A percentile compares a stretch with the other conserved stretches of the same genome.
Conservation (phyloP, 176 grass and related monocot genomes). For the Tillandsia leiboldiana region DNA sequence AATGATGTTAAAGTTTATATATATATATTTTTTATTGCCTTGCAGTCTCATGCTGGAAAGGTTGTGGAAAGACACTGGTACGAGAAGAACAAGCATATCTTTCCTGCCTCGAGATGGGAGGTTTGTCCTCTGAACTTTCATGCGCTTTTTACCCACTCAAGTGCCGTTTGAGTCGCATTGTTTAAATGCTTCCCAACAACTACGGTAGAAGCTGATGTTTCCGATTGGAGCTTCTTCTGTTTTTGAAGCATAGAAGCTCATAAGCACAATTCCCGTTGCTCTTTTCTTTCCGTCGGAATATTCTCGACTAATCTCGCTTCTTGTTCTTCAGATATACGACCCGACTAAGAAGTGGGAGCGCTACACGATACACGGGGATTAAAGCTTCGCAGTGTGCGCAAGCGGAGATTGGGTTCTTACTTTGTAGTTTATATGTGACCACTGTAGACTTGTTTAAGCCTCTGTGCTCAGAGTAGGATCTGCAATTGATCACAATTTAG, state of each 20-base stretch:
- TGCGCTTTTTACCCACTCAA: neutral
- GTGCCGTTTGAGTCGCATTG: too few relatives aligned
- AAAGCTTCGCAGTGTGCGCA: neutral
- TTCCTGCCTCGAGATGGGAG: conserved; percentile 99
- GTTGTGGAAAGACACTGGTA: conserved; percentile 98
- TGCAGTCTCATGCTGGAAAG: conserved; percentile 94
- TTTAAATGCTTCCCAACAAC: too few relatives aligned
- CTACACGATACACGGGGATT: conserved; percentile 97
- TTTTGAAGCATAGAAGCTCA: neutral
- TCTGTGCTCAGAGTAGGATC: too few relatives aligned
- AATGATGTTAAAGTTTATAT: neutral
- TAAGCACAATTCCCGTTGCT: too few relatives aligned
- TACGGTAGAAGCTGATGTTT: too few relatives aligned
- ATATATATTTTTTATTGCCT: neutral
- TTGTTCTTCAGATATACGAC: conserved; percentile 80
- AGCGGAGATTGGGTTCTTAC: neutral
- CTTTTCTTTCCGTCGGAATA: neutral
- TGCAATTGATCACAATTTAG: too few relatives aligned
- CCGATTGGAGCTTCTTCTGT: neutral
- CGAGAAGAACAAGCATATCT: conserved; percentile 99
- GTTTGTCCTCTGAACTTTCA: conserved; percentile 19
- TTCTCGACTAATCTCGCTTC: neutral
- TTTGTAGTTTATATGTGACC: too few relatives aligned
- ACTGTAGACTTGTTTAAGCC: too few relatives aligned
- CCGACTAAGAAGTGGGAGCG: conserved; percentile 97